Conservation (phyloP, 352 stramenopile species). For the Phytophthora sojae region DNA sequence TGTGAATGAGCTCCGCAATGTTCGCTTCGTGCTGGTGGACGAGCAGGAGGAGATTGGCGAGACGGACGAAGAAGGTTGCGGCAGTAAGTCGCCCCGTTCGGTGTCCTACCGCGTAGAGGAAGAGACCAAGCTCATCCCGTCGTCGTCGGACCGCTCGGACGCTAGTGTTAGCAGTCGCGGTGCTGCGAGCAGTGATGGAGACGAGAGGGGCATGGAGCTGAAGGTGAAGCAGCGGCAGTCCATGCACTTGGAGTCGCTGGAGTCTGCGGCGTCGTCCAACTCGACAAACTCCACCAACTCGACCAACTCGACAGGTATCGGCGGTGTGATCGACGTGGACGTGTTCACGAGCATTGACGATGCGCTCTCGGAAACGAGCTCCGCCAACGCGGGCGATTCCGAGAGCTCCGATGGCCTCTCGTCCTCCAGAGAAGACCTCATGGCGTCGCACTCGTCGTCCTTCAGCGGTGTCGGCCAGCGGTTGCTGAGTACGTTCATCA, state of each 20-base stretch:
- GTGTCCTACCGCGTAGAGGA: constrained; percentile 78
- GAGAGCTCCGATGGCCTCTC: constrained; percentile 24
- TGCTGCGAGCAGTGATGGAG: constrained; percentile 22
- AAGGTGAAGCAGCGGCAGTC: constrained; percentile 38
- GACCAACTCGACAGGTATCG: constrained; percentile 50
- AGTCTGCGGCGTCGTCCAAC: constrained; percentile 40
- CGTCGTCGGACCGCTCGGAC: constrained; percentile 24
- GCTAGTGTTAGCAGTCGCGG: constrained; percentile 23
- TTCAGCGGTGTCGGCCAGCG: constrained; percentile 74
- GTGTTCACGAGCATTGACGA: constrained; percentile 83
- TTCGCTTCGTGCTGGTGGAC: constrained; percentile 83
- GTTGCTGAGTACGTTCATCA: constrained; percentile 76
- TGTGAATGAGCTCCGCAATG: constrained; percentile 82
- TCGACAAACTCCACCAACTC: constrained; percentile 44
- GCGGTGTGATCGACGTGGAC: constrained; percentile 83
- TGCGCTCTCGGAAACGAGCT: constrained; percentile 59
- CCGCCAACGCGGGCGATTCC: constrained; percentile 26
- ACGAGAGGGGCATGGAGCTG: constrained; percentile 27
- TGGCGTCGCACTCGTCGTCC: constrained; percentile 57
- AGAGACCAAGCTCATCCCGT: constrained; percentile 62
- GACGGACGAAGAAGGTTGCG: constrained; percentile 42
- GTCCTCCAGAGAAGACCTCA: constrained; percentile 36
- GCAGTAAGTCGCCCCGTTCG: constrained; percentile 48
- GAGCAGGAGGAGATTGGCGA: constrained; percentile 65
- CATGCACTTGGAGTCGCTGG: constrained; percentile 37